Evolutionary conservation across 1,139 yeast genomes (phyloP).

Genomic region (Blastobotrys buckinghamii): DNA sequence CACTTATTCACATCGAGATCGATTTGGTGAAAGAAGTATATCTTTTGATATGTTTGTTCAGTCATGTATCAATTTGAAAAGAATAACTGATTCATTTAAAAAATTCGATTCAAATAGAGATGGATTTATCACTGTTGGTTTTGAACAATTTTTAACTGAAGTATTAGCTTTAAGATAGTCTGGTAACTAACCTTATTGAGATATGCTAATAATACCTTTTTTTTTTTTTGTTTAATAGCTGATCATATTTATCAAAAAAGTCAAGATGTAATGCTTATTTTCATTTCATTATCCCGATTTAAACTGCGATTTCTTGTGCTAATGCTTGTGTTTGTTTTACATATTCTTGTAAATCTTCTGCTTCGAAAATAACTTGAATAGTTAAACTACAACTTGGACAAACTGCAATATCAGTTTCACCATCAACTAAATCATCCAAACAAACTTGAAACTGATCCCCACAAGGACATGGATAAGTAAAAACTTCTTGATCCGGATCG

Average conservation of each 20-base stretch:
- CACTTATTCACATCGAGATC: constrained; percentile 45
- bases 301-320: constrained; percentile 7
- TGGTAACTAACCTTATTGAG: not conserved
- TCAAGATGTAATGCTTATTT: too few species aligned
- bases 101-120: constrained; percentile 69
- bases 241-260: too few species aligned
- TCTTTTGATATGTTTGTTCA: constrained; percentile 83
- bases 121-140: constrained; percentile 71
- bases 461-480: constrained; percentile 97
- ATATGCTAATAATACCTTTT: not conserved
- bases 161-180: constrained; percentile 27
- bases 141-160: constrained; percentile 71
- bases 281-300: not conserved
- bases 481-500: constrained; percentile 71
- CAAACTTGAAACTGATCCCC: constrained; percentile 90
- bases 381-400: constrained; percentile 95
- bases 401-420: constrained; percentile 84
- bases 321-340: not conserved
- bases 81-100: constrained; percentile 73
- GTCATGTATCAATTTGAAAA: constrained; percentile 66
- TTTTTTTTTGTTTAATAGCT: not conserved
- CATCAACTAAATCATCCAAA: constrained; percentile 81
- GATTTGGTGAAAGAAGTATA: constrained; percentile 49
- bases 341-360: constrained; percentile 5
- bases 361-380: constrained; percentile 85